Conservation (phyloP, 129 eudicot species). For the Flaveria linearis region DNA sequence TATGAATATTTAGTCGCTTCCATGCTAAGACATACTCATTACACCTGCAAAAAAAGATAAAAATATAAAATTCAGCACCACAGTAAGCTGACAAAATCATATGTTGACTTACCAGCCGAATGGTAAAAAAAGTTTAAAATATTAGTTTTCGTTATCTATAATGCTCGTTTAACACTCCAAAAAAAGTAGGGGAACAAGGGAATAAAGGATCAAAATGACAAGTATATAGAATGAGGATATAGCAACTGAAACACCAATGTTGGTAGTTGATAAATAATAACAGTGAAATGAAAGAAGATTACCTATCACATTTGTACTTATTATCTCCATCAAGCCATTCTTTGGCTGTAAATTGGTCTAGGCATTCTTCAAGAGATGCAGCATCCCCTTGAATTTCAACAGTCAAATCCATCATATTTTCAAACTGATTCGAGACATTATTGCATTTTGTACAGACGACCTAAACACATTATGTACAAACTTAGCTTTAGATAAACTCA, state of each 20-base stretch:
- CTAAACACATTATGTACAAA: slow-evolving; percentile 37
- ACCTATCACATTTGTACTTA: slow-evolving; percentile 92
- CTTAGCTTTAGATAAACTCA: slow-evolving; percentile 11
- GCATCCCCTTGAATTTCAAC: slow-evolving; percentile 96
- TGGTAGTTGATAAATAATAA: slow-evolving; percentile 2
- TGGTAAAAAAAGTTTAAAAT: too few species aligned
- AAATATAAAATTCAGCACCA: slow-evolving; percentile 18
- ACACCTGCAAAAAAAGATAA: slow-evolving; percentile 50
- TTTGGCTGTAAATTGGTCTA: slow-evolving; percentile 80
- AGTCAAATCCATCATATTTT: slow-evolving; percentile 95
- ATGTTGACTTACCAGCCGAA: too few species aligned
- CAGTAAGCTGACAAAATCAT: slow-evolving; percentile 16
- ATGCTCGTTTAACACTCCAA: background rate
- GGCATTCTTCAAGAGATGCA: slow-evolving; percentile 81
- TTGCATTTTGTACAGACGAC: slow-evolving; percentile 76
- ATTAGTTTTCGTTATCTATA: too few species aligned
- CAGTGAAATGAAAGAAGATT: slow-evolving; percentile 25
- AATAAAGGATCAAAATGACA: background rate
- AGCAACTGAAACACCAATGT: slow-evolving; percentile 6
- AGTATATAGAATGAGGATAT: background rate
- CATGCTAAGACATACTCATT: slow-evolving; percentile 82
- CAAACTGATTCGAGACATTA: slow-evolving; percentile 77
- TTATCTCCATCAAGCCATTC: slow-evolving; percentile 95
- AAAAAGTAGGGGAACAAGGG: background rate
- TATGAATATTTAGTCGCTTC: slow-evolving; percentile 70